These are phyloP conservation scores for Mycena alexandri DNA, from an alignment of 768 basidiomycete species.

Conservation along the genomic window DNA sequence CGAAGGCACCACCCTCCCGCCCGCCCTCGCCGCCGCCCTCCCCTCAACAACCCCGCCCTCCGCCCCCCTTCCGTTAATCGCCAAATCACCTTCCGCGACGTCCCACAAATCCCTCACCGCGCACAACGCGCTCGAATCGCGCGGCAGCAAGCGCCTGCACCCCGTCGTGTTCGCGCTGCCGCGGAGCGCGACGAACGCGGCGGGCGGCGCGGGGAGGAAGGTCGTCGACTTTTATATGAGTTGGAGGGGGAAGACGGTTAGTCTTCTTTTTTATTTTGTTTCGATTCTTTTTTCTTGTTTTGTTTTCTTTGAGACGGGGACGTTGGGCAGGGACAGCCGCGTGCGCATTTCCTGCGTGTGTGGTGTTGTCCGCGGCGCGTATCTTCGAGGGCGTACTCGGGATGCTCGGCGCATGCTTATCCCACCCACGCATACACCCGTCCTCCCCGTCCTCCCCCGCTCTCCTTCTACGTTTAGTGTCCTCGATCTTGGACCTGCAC, in stretches of 20 bases:
- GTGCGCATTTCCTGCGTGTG: too few species aligned
- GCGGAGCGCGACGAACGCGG: constrained; percentile 20
- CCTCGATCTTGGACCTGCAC: too few species aligned
- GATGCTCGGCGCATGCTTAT: too few species aligned
- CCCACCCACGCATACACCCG: too few species aligned
- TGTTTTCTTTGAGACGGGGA: too few species aligned
- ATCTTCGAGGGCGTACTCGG: too few species aligned
- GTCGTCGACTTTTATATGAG: constrained; percentile 66
- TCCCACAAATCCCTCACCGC: not conserved
- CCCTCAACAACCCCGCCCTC: not conserved
- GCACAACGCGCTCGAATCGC: not conserved
- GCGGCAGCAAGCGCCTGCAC: constrained; percentile 30
- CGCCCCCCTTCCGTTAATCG: not conserved
- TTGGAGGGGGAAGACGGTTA: constrained; percentile 58
- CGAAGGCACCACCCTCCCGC: not conserved
- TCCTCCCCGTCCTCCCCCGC: too few species aligned
- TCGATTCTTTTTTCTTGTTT: too few species aligned
- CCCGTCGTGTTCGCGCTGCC: constrained; percentile 60
- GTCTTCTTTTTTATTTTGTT: too few species aligned
- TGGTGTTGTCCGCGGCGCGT: too few species aligned
- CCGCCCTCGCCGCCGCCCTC: not conserved
- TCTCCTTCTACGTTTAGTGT: too few species aligned
- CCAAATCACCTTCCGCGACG: not conserved
- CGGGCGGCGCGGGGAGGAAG: constrained; percentile 54
- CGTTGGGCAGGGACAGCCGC: too few species aligned